Evolutionary conservation across 768 basidiomycete species (phyloP), one percentile per base, ranked within the genome.

Genomic region (Mycena metata): DNA sequence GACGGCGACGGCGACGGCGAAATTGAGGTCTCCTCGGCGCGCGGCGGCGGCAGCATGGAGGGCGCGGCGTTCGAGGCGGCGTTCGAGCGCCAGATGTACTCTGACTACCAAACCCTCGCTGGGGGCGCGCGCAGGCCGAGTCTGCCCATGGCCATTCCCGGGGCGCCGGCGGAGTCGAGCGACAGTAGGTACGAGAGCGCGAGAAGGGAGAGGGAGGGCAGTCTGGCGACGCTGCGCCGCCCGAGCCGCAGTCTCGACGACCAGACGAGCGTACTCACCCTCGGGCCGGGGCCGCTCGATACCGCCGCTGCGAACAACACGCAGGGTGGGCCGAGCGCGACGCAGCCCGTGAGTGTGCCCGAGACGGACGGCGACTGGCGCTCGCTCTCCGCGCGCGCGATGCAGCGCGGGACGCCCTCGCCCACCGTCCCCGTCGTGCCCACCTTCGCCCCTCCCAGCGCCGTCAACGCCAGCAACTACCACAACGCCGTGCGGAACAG

Each of bases 221-320:
- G 87, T 73, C 75, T 87, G 41, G 81, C 83, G 45, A 90, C 89
- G 13, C 75, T 89, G n/a, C 85, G 90, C 60, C 82, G 89, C 21
- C 85, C 85, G 23, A 91, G 89, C 73, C 83, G 86, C 69, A 90
- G 89, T 72, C 77, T 89, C 71, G 88, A 90, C 63, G 86, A 89
- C 54, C 79, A 85, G 49, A 73, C 67, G 61, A 46, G 75, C 61
- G 46, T 76, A 72, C 59, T 73, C 71, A 62, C 74, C 69, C n/a
- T 70, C 23, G 57, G 43, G 30, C 23, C 52, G 42, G 36, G 51
- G n/a, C 57, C 39, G 39, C 39, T 19, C 56, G 49, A 33, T 21
- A 51, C 49, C 30, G 12, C 64, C 47, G 9, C 56, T 6, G n/a
- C 73, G n/a, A 21, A n/a, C 30, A 30, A 30, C 30, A 6, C 30